Conservation (phyloP, 305 asterid genomes). For the Solanum hybrid region DNA sequence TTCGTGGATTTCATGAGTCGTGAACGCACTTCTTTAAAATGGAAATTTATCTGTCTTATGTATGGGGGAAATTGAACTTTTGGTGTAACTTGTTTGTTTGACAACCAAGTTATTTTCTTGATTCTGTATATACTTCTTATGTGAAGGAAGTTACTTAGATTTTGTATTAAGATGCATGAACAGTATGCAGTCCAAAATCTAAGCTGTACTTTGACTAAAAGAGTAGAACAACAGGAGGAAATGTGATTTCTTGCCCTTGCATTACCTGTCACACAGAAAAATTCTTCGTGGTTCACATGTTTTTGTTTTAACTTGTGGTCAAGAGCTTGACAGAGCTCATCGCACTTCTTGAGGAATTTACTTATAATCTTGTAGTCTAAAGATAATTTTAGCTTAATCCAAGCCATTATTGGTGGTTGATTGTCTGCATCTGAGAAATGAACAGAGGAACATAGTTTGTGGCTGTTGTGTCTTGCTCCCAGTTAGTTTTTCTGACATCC, state of each 20-base stretch:
- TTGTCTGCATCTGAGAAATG: not conserved
- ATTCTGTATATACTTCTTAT: not conserved
- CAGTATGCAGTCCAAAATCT: not conserved
- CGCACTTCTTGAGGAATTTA: not conserved
- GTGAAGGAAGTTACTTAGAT: not conserved
- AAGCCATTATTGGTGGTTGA: slow-evolving; percentile 2
- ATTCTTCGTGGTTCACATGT: not conserved
- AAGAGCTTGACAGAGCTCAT: not conserved
- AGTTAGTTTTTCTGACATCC: not conserved
- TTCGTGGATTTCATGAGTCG: not conserved
- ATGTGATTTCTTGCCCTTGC: not conserved
- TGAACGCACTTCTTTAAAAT: not conserved
- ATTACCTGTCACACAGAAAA: not conserved
- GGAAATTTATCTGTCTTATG: not conserved
- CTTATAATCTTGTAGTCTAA: not conserved
- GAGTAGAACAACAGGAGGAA: not conserved
- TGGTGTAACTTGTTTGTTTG: not conserved
- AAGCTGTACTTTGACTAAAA: not conserved
- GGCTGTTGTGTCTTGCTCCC: not conserved
- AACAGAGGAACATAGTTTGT: not conserved
- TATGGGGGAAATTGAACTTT: not conserved
- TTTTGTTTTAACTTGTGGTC: not conserved
- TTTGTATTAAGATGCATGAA: not conserved
- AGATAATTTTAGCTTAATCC: not conserved
- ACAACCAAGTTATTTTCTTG: not conserved